phyloP scores from a whole-genome alignment of 164 flowering plant genomes.

The Saururus chinensis region DNA sequence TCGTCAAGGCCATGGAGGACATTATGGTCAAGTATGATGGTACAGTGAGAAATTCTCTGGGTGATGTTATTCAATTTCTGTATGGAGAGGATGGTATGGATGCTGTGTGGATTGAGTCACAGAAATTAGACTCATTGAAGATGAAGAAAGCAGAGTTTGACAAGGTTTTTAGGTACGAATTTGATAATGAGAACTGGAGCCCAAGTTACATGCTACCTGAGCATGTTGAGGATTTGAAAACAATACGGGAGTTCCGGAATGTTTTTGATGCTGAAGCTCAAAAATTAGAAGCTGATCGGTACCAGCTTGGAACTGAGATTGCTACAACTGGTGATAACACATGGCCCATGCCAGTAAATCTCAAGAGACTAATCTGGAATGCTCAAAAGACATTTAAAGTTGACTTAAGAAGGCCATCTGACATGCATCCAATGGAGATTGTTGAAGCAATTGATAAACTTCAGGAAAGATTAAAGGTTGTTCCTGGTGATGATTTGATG shows the following conservation, averaged over 20 bases:
- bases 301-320: constrained; percentile 61
- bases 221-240: constrained; percentile 79
- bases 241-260: constrained; percentile 62
- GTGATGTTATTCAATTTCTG: constrained; percentile 94
- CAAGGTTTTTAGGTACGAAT: constrained; percentile 14
- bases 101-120: constrained; percentile 95
- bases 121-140: constrained; percentile 77
- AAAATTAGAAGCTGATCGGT: neutral
- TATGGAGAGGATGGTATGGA: constrained; percentile 99
- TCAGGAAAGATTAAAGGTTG: constrained; percentile 91
- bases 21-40: constrained; percentile 99
- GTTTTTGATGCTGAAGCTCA: constrained; percentile 3
- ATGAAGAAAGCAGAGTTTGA: constrained; percentile 24
- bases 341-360: constrained; percentile 80
- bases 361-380: constrained; percentile 3
- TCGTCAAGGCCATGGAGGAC: constrained; percentile 99
- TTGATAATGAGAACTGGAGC: constrained; percentile 75
- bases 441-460: constrained; percentile 95
- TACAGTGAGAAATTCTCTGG: constrained; percentile 89
- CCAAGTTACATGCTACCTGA: constrained; percentile 82
- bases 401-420: constrained; percentile 3
- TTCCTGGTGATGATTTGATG: constrained; percentile 83
- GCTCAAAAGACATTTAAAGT: constrained; percentile 1
- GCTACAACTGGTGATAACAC: constrained; percentile 86
- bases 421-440: constrained; percentile 88